Base-by-base conservation (phyloP, 371 early-diverging fungal species). In the Catenaria anguillulae region DNA sequence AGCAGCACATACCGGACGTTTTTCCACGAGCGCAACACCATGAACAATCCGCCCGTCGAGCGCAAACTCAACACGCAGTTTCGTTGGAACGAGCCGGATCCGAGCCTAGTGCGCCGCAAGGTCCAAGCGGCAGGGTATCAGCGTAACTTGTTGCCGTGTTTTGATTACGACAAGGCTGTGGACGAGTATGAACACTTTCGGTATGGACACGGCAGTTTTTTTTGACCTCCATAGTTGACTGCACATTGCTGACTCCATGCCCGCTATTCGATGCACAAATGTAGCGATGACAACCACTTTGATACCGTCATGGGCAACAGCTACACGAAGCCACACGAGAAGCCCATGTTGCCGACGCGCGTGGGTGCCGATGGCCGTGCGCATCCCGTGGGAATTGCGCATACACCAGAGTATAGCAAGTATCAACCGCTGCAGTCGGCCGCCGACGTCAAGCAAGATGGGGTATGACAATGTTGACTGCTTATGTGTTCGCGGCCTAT, bases 21-120 rank as follows among this genome's bases (percentile, higher is more conserved):
- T 31, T 50, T 50, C 31, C 26, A 50, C 29, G 29, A 10, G 52
- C 52, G 52, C 52, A 50, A 50, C 52, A 50, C 52, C 15, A 50
- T 50, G 52, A 10, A 6, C 13, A 50, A 50, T 19, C 15, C 3
- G 2, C 5, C 52, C 29, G 23, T 13, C 29, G 52, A 50, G 17
- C 52, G 52, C 31, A 50, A 26, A 17, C 31, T 50, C 29, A 50
- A 50, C 29, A 50, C 26, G 52, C 52, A 50, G 52, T 50, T 50
- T 19, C 52, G 52, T 26, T 50, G 52, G 52, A 15, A 50, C 17
- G 52, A 50, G 15, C 10, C 26, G 29, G 52, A 50, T 6, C 29
- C 26, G 29, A 15, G 26, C 31, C 24, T 29, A 2, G 31, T 50
- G 12, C 29, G 29, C 29, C 26, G 29, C 29, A 26, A 23, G 15